Evolutionary conservation across 2,329 filamentous ascomycete genomes (phyloP), one percentile per base, ranked within the genome.

Genomic region (Exophiala bonariae): DNA sequence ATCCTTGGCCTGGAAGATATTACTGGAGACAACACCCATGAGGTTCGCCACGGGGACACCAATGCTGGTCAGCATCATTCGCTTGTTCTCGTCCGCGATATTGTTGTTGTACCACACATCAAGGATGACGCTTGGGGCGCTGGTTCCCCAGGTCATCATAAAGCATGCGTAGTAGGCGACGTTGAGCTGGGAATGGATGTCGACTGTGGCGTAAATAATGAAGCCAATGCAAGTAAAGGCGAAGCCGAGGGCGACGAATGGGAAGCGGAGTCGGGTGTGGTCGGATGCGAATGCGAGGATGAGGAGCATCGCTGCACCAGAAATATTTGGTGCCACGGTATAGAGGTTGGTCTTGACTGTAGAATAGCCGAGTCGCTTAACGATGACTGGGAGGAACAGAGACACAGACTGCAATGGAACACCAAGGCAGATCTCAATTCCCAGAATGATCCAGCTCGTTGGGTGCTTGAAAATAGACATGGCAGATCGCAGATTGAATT

Each of bases 91-190:
- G 59, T 91, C 79, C 1, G 86, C 86, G 44, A 89, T 79, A 62
- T 92, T 91, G 72, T 91, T 91, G 68, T 88, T 90, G 69, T 89
- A 90, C 83, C 83, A 85, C 47, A 81, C 73, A 56, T 82, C 70
- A 13, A 84, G 72, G 10, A 91, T 72, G 7, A 90, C 86, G 0
- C 81, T 86, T 0, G 87, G 86, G 0, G 86, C 86, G 1, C 82
- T 84, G 0, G 85, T 89, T 13, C 87, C 87, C 82, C 85, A 89
- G 9, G 82, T 86, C 85, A 90, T 89, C 83, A 90, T 86, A 65
- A 90, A 91, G 44, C 79, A 83, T 4, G 86, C 85, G 55, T 83
- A 89, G 61, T 90, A 90, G 1, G 85, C 86, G 1, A 89, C 73
- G 3, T 77, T 74, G n/a, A 85, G 64, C 31, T 85, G 71, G 3